phyloP scores from a whole-genome alignment of 768 basidiomycete genomes.

The Lyophyllum semitale region DNA sequence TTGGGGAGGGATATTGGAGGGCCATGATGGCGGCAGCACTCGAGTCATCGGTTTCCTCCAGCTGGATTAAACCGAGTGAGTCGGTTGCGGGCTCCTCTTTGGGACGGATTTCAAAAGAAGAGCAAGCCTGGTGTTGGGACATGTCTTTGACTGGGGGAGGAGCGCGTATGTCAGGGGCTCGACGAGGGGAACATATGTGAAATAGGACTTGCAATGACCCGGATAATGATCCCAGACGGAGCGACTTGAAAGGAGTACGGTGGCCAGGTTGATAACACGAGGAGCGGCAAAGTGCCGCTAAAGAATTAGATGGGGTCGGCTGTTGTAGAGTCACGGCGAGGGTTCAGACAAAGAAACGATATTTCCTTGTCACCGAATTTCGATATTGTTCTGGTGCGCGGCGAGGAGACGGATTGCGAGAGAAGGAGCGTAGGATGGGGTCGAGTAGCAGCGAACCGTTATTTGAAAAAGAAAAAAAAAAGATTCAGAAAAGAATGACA shows the following conservation, averaged over 20 bases:
- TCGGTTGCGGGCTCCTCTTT: constrained; percentile 20
- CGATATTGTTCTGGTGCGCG: neutral
- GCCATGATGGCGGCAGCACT: constrained; percentile 19
- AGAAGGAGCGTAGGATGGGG: neutral
- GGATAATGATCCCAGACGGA: constrained; percentile 27
- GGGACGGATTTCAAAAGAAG: constrained; percentile 16
- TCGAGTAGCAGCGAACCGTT: constrained; percentile 10
- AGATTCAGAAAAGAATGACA: constrained; percentile 18
- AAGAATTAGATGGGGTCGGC: constrained; percentile 4
- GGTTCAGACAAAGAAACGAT: neutral
- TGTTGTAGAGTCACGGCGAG: neutral
- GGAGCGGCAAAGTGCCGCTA: constrained; percentile 9
- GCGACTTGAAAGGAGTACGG: constrained; percentile 18
- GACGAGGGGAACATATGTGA: neutral
- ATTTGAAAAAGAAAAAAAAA: constrained; percentile 21
- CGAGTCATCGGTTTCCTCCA: constrained; percentile 18
- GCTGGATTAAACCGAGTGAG: constrained; percentile 10
- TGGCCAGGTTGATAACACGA: constrained; percentile 22
- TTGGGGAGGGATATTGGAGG: constrained; percentile 21
- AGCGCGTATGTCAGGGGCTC: neutral
- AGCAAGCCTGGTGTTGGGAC: constrained; percentile 23
- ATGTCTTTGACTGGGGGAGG: constrained; percentile 26
- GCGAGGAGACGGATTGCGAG: neutral
- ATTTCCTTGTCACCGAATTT: neutral
- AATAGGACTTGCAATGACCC: constrained; percentile 22